Conservation (phyloP, 352 stramenopile species). For the Blastocystis sp. region DNA sequence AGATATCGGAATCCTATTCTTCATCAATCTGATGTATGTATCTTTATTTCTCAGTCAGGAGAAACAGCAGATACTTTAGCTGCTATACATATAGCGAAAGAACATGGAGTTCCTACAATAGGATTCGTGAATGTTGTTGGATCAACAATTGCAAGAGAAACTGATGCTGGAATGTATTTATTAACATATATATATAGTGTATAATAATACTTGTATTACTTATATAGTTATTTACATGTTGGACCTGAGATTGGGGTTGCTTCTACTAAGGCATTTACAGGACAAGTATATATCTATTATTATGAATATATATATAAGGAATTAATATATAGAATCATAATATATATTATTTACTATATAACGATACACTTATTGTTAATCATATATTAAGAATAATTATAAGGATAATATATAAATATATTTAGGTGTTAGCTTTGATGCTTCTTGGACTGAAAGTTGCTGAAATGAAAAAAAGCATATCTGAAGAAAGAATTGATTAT, state of each 20-base stretch:
- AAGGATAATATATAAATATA: too few relatives aligned
- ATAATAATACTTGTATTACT: too few relatives aligned
- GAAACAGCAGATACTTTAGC: slow-evolving; percentile 77
- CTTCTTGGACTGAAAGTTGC: too few relatives aligned
- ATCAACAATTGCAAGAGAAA: slow-evolving; percentile 76
- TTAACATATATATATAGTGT: too few relatives aligned
- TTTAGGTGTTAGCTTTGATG: too few relatives aligned
- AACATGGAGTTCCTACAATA: slow-evolving; percentile 57
- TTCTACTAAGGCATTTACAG: slow-evolving; percentile 95
- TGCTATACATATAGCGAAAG: slow-evolving; percentile 63
- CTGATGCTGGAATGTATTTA: slow-evolving; percentile 71
- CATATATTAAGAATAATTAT: too few relatives aligned
- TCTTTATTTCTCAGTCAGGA: slow-evolving; percentile 86
- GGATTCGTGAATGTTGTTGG: slow-evolving; percentile 88
- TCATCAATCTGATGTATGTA: slow-evolving; percentile 42
- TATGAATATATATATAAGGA: too few relatives aligned
- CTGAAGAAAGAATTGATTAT: too few relatives aligned
- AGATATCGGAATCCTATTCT: slow-evolving; percentile 44
- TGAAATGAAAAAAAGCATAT: too few relatives aligned
- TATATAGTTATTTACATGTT: slow-evolving; percentile 94
- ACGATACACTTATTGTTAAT: too few relatives aligned
- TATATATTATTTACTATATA: too few relatives aligned
- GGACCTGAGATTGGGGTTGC: slow-evolving; percentile 88
- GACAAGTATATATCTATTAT: too few relatives aligned
- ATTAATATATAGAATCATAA: neutral